Percentiles rank a stretch among this genome's conserved stretches.
Evolutionary conservation across 1,284 basidiomycete species (phyloP).

Genomic region (Apiotrichum mycotoxinovorans): DNA sequence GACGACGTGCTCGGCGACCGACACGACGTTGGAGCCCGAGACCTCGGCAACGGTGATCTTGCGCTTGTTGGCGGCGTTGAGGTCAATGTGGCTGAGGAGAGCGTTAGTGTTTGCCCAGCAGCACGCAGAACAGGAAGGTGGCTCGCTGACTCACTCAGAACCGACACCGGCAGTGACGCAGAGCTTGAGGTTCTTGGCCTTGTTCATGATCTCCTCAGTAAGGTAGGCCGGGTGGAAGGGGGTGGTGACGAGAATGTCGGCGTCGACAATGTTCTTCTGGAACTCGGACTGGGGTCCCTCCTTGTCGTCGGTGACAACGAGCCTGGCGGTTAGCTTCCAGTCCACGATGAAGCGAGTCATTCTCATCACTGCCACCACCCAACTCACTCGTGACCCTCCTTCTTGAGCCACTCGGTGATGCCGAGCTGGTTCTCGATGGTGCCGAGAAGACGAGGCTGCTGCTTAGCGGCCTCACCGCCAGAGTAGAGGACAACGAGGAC

Average conservation of each 20-base stretch:
- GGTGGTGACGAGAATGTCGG: slow-evolving; percentile 65
- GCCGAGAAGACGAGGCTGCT: slow-evolving; percentile 81
- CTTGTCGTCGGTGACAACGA: slow-evolving; percentile 71
- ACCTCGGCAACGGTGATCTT: slow-evolving; percentile 80
- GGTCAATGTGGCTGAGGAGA: slow-evolving; percentile 65
- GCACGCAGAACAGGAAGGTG: background rate
- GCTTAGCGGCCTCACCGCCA: slow-evolving; percentile 59
- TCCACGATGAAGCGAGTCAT: background rate
- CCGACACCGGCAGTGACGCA: slow-evolving; percentile 93
- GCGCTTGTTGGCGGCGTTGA: slow-evolving; percentile 79
- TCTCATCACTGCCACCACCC: background rate
- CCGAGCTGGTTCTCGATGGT: slow-evolving; percentile 89
- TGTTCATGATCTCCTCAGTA: slow-evolving; percentile 68
- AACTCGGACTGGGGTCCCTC: slow-evolving; percentile 81
- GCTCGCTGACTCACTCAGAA: slow-evolving; percentile 53
- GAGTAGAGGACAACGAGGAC: slow-evolving; percentile 70
- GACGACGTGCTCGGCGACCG: slow-evolving; percentile 72
- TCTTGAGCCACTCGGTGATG: slow-evolving; percentile 65
- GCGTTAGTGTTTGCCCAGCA: background rate
- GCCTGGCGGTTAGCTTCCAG: slow-evolving; percentile 22
- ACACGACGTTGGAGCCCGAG: slow-evolving; percentile 79
- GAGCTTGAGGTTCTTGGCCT: slow-evolving; percentile 87
- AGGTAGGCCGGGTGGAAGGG: slow-evolving; percentile 87
- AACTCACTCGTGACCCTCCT: slow-evolving; percentile 71
- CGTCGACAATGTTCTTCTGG: slow-evolving; percentile 77